These are phyloP conservation scores for Suillus discolor DNA, from an alignment of 768 basidiomycete genomes.

Conservation along the genomic window DNA sequence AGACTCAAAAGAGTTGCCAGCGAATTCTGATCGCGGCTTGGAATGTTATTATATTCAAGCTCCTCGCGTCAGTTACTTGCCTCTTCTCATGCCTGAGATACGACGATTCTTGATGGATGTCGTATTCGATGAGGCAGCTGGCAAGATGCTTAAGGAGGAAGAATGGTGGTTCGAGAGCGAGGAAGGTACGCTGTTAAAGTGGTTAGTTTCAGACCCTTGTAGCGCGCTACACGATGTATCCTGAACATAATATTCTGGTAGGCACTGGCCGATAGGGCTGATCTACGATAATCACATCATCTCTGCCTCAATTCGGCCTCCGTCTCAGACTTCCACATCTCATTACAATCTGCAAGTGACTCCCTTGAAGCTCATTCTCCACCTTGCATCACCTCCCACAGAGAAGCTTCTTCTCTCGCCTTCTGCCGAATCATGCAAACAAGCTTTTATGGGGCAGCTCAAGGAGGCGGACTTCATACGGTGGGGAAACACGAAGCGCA, in stretches of 20 bases:
- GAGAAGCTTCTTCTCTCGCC: conserved; percentile 85
- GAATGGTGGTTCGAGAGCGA: conserved; percentile 99
- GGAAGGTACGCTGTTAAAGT: conserved; percentile 80
- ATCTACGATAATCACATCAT: conserved; percentile 87
- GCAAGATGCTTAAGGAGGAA: conserved; percentile 76
- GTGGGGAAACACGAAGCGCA: conserved; percentile 94
- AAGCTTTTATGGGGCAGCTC: conserved; percentile 92
- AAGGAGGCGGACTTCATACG: conserved; percentile 98
- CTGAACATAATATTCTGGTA: conserved; percentile 33
- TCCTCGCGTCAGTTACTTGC: conserved; percentile 91
- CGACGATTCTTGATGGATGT: conserved; percentile 88
- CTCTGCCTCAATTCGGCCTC: conserved; percentile 53
- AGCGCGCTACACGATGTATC: not conserved
- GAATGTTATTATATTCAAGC: conserved; percentile 92
- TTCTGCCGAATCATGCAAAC: conserved; percentile 84
- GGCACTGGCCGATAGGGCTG: conserved; percentile 98
- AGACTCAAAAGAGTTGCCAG: conserved; percentile 86
- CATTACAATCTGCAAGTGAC: conserved; percentile 40
- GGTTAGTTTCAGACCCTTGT: conserved; percentile 53
- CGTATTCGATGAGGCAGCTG: conserved; percentile 85
- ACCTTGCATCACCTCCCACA: conserved; percentile 83
- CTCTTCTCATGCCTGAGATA: conserved; percentile 87
- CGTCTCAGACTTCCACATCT: conserved; percentile 40
- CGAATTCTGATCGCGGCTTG: conserved; percentile 85
- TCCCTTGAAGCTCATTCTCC: conserved; percentile 81